Evolutionary conservation across 2,329 filamentous ascomycete genomes (phyloP), one percentile per base, ranked within the genome.

Genomic region (Paraphaeosphaeria sporulosa): DNA sequence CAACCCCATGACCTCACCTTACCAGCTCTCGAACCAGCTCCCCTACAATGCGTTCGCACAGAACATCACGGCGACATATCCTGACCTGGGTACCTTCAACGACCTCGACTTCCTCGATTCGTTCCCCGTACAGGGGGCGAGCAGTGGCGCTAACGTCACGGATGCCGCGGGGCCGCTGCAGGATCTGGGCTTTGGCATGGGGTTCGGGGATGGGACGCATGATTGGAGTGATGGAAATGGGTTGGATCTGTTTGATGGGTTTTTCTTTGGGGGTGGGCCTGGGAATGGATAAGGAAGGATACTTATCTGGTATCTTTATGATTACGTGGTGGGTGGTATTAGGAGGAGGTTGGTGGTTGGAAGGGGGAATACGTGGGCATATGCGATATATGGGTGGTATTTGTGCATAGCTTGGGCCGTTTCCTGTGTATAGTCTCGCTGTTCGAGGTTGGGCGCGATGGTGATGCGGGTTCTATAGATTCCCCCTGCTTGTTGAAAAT

Each of bases 191-290:
- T 88, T 82, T 58, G 78, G 76, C 25, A 77, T 79, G 76, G 76
- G 70, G 1, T 75, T 78, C 55, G 73, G 71, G 19, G 79, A 78
- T 50, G 79, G 78, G 6, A 81, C 88, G 71, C 87, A 90, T 66
- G 89, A 90, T 68, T 89, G 77, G 76, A 77, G 73, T 40, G 78
- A 79, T 57, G 78, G 76, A 1, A 76, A 73, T 55, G 76, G 77
- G 7, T 70, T 81, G 38, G 81, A 84, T 72, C 61, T 83, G 13
- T 91, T 92, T 76, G 89, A 91, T 71, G 87, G 87, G 0, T 92
- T 92, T 73, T 55, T 55, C 42, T 55, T 55, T n/a, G 52, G 52
- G 2, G 52, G 52, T n/a, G 52, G 52, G 19, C 49, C 49, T 13
- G 49, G 49, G 21, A 52, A 52, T 40, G 49, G 49, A 15, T 52